phyloP scores from a whole-genome alignment of 2,329 filamentous ascomycete species.

The Aspergillus novofumigatus region DNA sequence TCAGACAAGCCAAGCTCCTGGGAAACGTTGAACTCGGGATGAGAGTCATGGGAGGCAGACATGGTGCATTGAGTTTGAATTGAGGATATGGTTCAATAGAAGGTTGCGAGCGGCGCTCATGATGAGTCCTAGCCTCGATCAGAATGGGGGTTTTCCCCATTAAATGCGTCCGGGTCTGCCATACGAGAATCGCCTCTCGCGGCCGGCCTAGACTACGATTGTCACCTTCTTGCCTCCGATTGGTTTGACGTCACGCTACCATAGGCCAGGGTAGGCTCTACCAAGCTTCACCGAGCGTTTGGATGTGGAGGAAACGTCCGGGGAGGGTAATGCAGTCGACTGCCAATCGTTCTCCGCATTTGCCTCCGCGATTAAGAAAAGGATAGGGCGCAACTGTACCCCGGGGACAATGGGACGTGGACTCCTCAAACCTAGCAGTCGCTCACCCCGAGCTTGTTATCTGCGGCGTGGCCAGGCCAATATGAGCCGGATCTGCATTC shows the following conservation, averaged over 20 bases:
- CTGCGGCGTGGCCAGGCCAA: not conserved
- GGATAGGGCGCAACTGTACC: not conserved
- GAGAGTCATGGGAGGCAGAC: not conserved
- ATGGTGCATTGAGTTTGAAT: not conserved
- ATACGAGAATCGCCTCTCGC: not conserved
- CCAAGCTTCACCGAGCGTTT: not conserved
- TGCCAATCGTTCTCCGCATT: not conserved
- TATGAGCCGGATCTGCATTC: not conserved
- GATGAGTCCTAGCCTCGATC: not conserved
- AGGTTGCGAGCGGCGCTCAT: not conserved
- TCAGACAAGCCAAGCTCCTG: not conserved
- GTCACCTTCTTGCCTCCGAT: not conserved
- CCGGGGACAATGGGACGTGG: not conserved
- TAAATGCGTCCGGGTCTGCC: not conserved
- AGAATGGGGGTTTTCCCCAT: not conserved
- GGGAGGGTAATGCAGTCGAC: not conserved
- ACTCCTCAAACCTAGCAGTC: not conserved
- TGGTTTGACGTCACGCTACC: not conserved
- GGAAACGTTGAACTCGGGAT: not conserved
- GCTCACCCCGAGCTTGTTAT: not conserved
- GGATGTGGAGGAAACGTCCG: not conserved
- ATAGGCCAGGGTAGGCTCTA: not conserved
- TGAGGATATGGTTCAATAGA: not conserved
- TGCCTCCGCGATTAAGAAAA: not conserved
- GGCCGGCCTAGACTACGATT: not conserved